These are phyloP conservation scores for Paracorniculantispora psalliotae DNA, from an alignment of 2,329 filamentous ascomycete genomes.

Conservation along the genomic window DNA sequence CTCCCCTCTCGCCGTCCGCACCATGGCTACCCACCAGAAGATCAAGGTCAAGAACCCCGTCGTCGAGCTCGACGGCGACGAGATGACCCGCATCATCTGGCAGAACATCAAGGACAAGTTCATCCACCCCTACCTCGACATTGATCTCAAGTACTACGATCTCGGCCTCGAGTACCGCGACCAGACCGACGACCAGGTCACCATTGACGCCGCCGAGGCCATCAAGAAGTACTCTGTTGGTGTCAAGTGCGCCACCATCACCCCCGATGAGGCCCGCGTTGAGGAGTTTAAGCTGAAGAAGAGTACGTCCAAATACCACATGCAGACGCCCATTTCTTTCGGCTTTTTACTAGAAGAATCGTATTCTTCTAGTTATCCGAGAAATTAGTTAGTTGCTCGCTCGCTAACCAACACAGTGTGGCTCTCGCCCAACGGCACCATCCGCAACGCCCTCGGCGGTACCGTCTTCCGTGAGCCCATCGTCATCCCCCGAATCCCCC, in stretches of 20 bases:
- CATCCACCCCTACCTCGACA: slow-evolving; percentile 91
- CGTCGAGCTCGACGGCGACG: slow-evolving; percentile 90
- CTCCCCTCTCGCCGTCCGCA: slow-evolving; percentile 66
- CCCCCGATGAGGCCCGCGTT: slow-evolving; percentile 91
- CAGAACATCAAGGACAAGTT: slow-evolving; percentile 99
- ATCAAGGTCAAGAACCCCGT: slow-evolving; percentile 99
- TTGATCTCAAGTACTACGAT: slow-evolving; percentile 98
- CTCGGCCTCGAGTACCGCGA: slow-evolving; percentile 91
- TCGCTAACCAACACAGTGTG: slow-evolving; percentile 60
- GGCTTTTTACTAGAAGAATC: no score
- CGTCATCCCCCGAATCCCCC: slow-evolving; percentile 87
- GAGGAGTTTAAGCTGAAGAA: slow-evolving; percentile 99
- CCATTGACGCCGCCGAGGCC: slow-evolving; percentile 87
- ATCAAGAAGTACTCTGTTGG: slow-evolving; percentile 99
- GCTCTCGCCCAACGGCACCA: slow-evolving; percentile 94
- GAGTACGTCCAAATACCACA: no score
- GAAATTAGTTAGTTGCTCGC: no score
- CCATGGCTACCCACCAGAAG: slow-evolving; percentile 64
- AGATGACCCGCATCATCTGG: slow-evolving; percentile 99
- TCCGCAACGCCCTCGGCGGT: slow-evolving; percentile 71
- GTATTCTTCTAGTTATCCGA: no score
- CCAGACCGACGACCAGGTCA: slow-evolving; percentile 94
- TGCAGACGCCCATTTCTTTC: no score
- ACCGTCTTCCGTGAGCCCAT: slow-evolving; percentile 99
- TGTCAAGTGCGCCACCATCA: slow-evolving; percentile 99